Evolutionary conservation across 495 filamentous ascomycete genomes (phyloP), one percentile per base, ranked within the genome.

Genomic region (Hypoxylon intermedium): DNA sequence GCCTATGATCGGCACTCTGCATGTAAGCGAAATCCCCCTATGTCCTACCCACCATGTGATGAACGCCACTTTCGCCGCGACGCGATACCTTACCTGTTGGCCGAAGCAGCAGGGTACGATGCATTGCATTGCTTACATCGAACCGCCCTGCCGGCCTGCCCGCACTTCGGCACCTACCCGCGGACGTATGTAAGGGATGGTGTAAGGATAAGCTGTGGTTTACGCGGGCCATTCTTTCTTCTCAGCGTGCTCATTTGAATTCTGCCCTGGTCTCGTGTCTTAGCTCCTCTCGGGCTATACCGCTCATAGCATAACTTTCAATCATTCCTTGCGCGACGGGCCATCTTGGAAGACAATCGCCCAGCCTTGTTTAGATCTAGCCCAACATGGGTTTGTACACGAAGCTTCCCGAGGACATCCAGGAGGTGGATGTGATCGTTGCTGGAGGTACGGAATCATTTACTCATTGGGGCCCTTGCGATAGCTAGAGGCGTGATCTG

Each of bases 381-480:
- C n/a, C n/a, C n/a, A 50, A 16, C 23, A 75, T 76, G 74, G 61
- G 59, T 5, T 19, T 75, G 15, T 66, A 69, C 58, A 73, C 43
- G 7, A 64, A 58, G 19, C 65, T 75, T 44, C 69, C 72, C 0
- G 47, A 60, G 15, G 60, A 62, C 15, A 48, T 75, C 23, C 42
- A 60, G 6, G 71, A 75, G 50, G 70, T 74, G 34, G 73, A 75
- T 53, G 60, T 77, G 0, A 65, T 77, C 50, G 58, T 75, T 46
- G 72, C 62, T 13, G 72, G 73, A 38, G 74, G 74, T 69, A 48
- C 43, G 53, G 36, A 34, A 23, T 7, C 38, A 19, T 11, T 2
- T 19, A 44, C 31, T 11, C 31, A 20, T 34, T 36, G 15, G n/a
- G n/a, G n/a, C n/a, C n/a, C n/a, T n/a, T n/a, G 13, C 19, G 18